These are phyloP conservation scores for Pichia phayaonensis DNA, from an alignment of 805 yeast genomes.

Conservation along the genomic window DNA sequence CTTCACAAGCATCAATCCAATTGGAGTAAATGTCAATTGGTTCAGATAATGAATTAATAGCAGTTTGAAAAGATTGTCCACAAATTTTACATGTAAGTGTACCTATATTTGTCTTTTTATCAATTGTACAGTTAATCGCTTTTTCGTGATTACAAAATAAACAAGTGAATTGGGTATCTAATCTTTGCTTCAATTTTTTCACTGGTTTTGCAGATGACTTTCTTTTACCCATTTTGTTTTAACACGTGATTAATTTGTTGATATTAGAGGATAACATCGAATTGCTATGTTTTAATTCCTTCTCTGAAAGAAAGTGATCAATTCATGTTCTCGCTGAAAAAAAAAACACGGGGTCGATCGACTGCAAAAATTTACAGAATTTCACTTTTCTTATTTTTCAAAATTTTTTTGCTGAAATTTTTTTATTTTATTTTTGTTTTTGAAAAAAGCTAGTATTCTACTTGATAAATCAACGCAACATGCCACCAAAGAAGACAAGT, in stretches of 20 bases:
- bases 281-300: too few species aligned
- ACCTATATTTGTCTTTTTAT: constrained; percentile 80
- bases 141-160: constrained; percentile 93
- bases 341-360: neutral
- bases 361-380: neutral
- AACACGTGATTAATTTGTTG: neutral
- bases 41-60: constrained; percentile 74
- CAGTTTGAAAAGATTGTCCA: constrained; percentile 87
- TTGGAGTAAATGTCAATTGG: constrained; percentile 95
- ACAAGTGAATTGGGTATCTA: constrained; percentile 83
- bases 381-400: neutral
- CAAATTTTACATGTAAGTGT: constrained; percentile 84
- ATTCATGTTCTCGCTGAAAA: neutral
- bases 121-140: constrained; percentile 81
- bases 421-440: neutral
- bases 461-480: neutral
- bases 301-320: neutral
- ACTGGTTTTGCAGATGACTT: constrained; percentile 79
- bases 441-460: neutral
- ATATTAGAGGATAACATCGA: too few species aligned
- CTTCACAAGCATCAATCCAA: constrained; percentile 96
- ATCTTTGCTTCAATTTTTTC: constrained; percentile 66
- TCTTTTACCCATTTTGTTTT: constrained; percentile 38
- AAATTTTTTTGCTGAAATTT: neutral
- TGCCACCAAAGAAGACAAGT: neutral